phyloP scores from a whole-genome alignment of 192 early-diverging fungal genomes.

The Umbelopsis sp. region DNA sequence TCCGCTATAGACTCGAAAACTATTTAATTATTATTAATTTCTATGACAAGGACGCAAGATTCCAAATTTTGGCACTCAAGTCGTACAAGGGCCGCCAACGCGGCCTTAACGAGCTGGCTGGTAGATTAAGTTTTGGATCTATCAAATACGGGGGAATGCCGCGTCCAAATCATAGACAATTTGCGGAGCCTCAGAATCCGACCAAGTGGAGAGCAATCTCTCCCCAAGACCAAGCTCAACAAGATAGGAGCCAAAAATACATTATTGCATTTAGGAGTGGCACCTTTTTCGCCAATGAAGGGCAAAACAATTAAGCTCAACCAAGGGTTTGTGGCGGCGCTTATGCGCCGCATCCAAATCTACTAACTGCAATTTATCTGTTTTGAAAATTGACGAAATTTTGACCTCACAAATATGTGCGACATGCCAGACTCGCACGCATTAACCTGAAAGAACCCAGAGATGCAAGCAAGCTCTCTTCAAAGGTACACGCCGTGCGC shows the following conservation, averaged over 20 bases:
- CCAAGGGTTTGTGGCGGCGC: background rate
- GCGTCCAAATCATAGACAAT: background rate
- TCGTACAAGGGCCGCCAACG: background rate
- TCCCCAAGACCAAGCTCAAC: background rate
- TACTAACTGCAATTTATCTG: background rate
- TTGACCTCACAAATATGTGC: background rate
- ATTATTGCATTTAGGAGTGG: background rate
- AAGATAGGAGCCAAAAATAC: background rate
- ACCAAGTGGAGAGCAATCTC: background rate
- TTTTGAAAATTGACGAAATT: background rate
- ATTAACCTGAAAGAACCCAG: background rate
- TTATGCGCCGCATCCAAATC: background rate
- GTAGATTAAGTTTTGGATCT: background rate
- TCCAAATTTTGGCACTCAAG: background rate
- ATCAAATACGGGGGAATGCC: background rate
- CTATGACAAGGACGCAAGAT: background rate
- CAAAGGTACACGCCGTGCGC: constrained; percentile 2
- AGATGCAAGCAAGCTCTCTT: background rate
- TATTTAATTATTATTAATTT: background rate
- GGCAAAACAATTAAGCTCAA: background rate
- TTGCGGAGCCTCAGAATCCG: too few relatives aligned
- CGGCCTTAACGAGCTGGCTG: background rate
- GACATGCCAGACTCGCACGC: background rate
- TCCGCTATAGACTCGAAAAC: background rate
- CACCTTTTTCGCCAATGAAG: background rate